phyloP scores from a whole-genome alignment of 345 rosid genomes.

The Passiflora organensis region DNA sequence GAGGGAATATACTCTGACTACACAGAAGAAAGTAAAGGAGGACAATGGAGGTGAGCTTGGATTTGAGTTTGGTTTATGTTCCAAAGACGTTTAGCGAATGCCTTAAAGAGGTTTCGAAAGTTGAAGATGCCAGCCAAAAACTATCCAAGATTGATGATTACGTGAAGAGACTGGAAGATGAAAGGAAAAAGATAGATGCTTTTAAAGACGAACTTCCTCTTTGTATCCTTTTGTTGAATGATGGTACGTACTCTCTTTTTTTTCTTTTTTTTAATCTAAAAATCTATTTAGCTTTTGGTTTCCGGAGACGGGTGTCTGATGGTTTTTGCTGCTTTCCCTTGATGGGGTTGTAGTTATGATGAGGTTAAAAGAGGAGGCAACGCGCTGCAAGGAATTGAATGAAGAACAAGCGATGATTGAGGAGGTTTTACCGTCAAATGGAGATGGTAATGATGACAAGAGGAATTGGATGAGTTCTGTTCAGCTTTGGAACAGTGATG shows the following conservation, averaged over 20 bases:
- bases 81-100: conserved; percentile 47
- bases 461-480: conserved; percentile 64
- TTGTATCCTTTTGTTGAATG: conserved; percentile 60
- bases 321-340: background rate
- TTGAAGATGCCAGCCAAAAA: conserved; percentile 31
- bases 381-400: conserved; percentile 25
- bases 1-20: background rate
- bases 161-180: conserved; percentile 52
- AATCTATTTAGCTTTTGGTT: background rate
- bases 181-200: conserved; percentile 60
- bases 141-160: conserved; percentile 44
- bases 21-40: background rate
- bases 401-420: conserved; percentile 12
- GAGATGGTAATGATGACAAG: conserved; percentile 41
- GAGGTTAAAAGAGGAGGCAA: conserved; percentile 49
- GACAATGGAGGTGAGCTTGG: conserved; percentile 58
- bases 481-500: conserved; percentile 52
- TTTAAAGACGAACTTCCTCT: conserved; percentile 77
- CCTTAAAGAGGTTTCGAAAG: conserved; percentile 40
- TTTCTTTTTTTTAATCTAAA: background rate
- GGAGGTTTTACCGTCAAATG: conserved; percentile 26
- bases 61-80: conserved; percentile 43
- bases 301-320: conserved; percentile 4
- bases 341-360: conserved; percentile 43
- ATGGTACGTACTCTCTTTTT: conserved; percentile 34